Evolutionary conservation across 2,329 filamentous ascomycete genomes (phyloP), one percentile per base, ranked within the genome.

Genomic region (Aspergillus japonicus): DNA sequence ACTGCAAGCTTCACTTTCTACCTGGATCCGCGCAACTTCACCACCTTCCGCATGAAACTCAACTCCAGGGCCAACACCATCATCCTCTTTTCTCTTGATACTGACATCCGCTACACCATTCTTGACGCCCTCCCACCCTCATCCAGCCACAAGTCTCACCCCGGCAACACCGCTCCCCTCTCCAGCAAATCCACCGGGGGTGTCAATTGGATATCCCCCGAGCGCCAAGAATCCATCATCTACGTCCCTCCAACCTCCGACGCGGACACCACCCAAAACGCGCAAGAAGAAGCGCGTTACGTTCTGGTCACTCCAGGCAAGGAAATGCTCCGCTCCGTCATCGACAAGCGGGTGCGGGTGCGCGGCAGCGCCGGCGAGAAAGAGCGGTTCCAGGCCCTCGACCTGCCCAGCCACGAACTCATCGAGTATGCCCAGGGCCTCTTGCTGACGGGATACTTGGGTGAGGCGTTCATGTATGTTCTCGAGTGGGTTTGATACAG

Each of bases 31-130:
- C 67, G 70, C 47, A 73, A 72, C 58, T 71, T 73, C 57, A 67
- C 70, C n/a, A 73, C 70, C 4, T 70, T 73, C 58, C 68, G 70
- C 21, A 71, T 73, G 70, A 71, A 69, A 42, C 61, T 73, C 49
- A 72, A 66, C 51, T 61, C 64, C 2, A 48, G 60, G 11, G 64
- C 66, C 23, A 73, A 73, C 56, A 73, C 69, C 7, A 50, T 69
- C 7, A 62, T 73, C n/a, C 58, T 73, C 10, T 73, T 73, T 52
- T 69, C 69, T 11, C 55, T 62, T 8, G 69, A 71, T 50, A 61
- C 66, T 4, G 68, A 71, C 50, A 68, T 72, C 44, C 63, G 65
- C 39, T 71, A 69, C 52, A 59, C 65, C 3, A 66, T 63, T 7
- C 52, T 71, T 19, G 63, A 63, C 44, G 64, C 63, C 51, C 56